Conservation (phyloP, 768 basidiomycete species). For the Crassisporium funariophilum region DNA sequence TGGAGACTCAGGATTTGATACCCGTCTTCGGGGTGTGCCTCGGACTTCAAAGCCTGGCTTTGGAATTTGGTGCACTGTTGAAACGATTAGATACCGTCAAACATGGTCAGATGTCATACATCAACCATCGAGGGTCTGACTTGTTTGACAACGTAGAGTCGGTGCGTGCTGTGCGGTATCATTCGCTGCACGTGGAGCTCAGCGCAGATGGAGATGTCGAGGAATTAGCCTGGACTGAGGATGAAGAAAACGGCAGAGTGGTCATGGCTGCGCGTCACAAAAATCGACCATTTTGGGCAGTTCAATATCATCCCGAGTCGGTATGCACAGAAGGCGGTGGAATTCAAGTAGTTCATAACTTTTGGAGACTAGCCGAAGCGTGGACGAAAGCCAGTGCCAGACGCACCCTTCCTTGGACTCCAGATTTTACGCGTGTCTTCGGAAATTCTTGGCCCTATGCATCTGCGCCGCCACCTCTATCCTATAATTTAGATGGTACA, state of each 20-base stretch:
- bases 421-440: conserved; percentile 34
- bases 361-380: conserved; percentile 65
- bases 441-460: conserved; percentile 63
- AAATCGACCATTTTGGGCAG: conserved; percentile 77
- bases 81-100: conserved; percentile 68
- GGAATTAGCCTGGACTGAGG: conserved; percentile 72
- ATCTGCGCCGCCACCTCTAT: conserved; percentile 26
- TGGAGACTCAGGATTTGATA: conserved; percentile 50
- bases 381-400: conserved; percentile 53
- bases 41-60: conserved; percentile 74
- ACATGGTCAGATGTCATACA: conserved; percentile 71
- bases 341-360: conserved; percentile 67
- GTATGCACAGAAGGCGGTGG: conserved; percentile 73
- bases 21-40: conserved; percentile 86
- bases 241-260: conserved; percentile 66
- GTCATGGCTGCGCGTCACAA: conserved; percentile 76
- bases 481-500: conserved; percentile 20
- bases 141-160: conserved; percentile 60
- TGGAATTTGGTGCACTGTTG: conserved; percentile 65
- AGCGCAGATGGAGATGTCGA: conserved; percentile 51
- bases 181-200: conserved; percentile 71
- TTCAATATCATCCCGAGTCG: conserved; percentile 90
- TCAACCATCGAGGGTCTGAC: conserved; percentile 59
- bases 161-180: conserved; percentile 73
- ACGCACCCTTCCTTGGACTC: conserved; percentile 42